These are phyloP conservation scores for Blastosporella zonata DNA, from an alignment of 1,284 basidiomycete genomes.

Conservation along the genomic window DNA sequence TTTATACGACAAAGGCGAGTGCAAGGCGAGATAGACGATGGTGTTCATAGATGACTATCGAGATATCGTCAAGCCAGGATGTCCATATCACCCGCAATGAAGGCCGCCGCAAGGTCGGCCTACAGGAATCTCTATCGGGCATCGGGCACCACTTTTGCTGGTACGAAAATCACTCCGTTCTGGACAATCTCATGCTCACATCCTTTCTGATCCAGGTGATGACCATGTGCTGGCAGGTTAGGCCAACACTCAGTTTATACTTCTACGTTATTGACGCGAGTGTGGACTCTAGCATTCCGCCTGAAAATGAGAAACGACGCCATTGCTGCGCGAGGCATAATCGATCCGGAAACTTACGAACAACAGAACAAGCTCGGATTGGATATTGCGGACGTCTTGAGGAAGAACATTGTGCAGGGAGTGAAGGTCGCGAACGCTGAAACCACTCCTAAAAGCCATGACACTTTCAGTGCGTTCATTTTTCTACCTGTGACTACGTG, in stretches of 20 bases:
- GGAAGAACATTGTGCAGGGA: conserved; percentile 73
- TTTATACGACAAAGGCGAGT: no score
- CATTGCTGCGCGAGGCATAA: conserved; percentile 36
- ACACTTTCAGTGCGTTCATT: conserved; percentile 50
- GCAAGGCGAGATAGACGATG: no score
- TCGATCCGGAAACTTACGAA: conserved; percentile 48
- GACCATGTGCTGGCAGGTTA: conserved; percentile 50
- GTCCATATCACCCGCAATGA: conserved; percentile 44
- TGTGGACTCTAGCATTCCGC: conserved; percentile 54
- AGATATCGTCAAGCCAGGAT: conserved; percentile 31
- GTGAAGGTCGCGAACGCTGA: conserved; percentile 34
- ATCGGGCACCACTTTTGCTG: conserved; percentile 61
- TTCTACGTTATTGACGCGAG: conserved; percentile 8
- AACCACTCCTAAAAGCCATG: conserved; percentile 25
- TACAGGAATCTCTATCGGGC: conserved; percentile 69
- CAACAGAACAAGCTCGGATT: conserved; percentile 52
- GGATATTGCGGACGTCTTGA: conserved; percentile 65
- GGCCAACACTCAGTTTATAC: conserved; percentile 1
- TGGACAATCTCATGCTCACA: conserved; percentile 5
- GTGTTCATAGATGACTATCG: no score
- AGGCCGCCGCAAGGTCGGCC: conserved; percentile 61
- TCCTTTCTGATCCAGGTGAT: conserved; percentile 48
- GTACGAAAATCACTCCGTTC: conserved; percentile 31
- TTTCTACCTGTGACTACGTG: background rate
- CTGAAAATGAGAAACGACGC: conserved; percentile 58